A percentile compares a stretch with the other conserved stretches of the same genome.
These are phyloP conservation scores for Leccinum aurantiacum DNA, from an alignment of 768 basidiomycete species.

Conservation along the genomic window DNA sequence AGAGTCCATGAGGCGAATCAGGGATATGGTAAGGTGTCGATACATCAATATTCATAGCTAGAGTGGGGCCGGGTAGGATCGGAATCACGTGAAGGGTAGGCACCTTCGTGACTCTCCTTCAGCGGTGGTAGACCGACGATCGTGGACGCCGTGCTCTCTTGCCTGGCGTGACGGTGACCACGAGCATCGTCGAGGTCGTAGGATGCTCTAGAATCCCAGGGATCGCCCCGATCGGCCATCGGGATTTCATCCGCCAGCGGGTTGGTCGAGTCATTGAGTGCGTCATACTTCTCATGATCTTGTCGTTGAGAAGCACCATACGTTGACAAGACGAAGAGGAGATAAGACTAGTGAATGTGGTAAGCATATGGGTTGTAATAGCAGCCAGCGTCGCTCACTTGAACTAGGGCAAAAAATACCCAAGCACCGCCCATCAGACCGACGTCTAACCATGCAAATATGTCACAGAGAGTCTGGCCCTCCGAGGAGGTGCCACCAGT, in stretches of 20 bases:
- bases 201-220: constrained; percentile 68
- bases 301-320: constrained; percentile 72
- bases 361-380: constrained; percentile 3
- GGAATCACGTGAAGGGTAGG: constrained; percentile 26
- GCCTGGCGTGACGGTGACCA: constrained; percentile 49
- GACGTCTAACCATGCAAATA: constrained; percentile 91
- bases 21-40: background rate
- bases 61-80: constrained; percentile 43
- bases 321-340: constrained; percentile 50
- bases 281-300: constrained; percentile 82
- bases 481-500: constrained; percentile 40
- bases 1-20: constrained; percentile 12
- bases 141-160: constrained; percentile 61
- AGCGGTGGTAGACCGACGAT: constrained; percentile 51
- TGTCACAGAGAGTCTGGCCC: constrained; percentile 75
- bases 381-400: constrained; percentile 48
- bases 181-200: constrained; percentile 36
- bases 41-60: constrained; percentile 39
- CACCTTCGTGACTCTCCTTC: constrained; percentile 39
- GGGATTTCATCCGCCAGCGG: constrained; percentile 60
- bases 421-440: constrained; percentile 91
- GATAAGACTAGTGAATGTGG: constrained; percentile 43
- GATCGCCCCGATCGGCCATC: constrained; percentile 60
- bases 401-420: constrained; percentile 74
- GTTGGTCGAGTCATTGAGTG: constrained; percentile 59